A percentile compares a stretch with the other conserved stretches of the same genome.
Evolutionary conservation across 331 rosid genomes (phyloP).

Genomic region (Dryas integrifolia): DNA sequence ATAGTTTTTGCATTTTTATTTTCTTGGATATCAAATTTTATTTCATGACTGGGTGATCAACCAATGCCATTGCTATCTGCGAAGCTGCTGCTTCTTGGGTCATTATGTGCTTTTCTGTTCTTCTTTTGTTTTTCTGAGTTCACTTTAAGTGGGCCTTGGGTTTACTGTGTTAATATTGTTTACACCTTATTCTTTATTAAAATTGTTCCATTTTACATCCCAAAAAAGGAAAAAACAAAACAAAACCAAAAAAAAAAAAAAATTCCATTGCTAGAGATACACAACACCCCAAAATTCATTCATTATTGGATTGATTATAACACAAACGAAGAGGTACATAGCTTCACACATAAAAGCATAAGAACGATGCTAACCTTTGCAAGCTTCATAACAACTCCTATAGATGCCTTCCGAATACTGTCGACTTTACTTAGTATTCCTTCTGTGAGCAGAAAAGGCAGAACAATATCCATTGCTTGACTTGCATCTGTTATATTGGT

Average conservation of each 20-base stretch:
- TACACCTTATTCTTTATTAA: not conserved
- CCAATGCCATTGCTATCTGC: no score
- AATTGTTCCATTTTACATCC: not conserved
- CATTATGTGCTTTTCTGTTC: no score
- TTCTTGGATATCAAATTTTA: not conserved
- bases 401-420: conserved; percentile 79
- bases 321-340: not conserved
- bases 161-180: no score
- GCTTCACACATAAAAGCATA: not conserved
- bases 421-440: conserved; percentile 97
- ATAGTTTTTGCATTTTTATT: not conserved
- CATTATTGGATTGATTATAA: not conserved
- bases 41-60: no score
- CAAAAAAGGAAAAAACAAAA: not conserved
- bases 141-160: no score
- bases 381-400: conserved; percentile 88
- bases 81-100: not conserved
- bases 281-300: not conserved
- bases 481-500: conserved; percentile 70
- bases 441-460: conserved; percentile 82
- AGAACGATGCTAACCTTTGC: conserved; percentile 67
- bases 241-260: not conserved
- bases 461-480: conserved; percentile 81
- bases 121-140: no score
- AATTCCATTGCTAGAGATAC: not conserved